Conservation (phyloP, 2,329 filamentous ascomycete genomes). For the Cadophora luteo-olivacea region DNA sequence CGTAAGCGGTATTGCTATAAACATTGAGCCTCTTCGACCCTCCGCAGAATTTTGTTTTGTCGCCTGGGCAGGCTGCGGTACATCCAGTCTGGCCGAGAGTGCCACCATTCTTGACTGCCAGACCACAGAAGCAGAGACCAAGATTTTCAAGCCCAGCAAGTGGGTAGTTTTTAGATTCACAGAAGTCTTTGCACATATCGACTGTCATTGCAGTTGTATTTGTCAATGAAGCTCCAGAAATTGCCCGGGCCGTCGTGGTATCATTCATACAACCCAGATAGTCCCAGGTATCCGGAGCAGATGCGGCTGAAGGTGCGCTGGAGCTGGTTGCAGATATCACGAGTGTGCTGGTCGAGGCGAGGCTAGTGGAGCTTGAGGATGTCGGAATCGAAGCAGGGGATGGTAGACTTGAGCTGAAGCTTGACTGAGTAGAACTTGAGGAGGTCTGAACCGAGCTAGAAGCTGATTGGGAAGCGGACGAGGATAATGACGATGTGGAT, state of each 20-base stretch:
- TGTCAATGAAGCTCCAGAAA: constrained; percentile 24
- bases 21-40: constrained; percentile 36
- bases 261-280: constrained; percentile 26
- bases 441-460: background rate
- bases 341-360: background rate
- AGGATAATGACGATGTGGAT: constrained; percentile 3
- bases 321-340: constrained; percentile 11
- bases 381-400: background rate
- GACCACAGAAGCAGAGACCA: constrained; percentile 41
- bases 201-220: constrained; percentile 24
- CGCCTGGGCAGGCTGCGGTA: constrained; percentile 32
- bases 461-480: background rate
- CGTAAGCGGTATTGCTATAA: constrained; percentile 24
- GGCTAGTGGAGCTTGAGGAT: background rate
- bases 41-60: constrained; percentile 42
- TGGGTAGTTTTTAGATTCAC: constrained; percentile 14
- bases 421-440: background rate
- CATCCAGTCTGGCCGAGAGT: constrained; percentile 23
- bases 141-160: constrained; percentile 20
- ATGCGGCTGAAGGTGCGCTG: background rate
- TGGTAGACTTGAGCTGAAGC: background rate
- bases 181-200: constrained; percentile 23
- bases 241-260: constrained; percentile 20
- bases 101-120: constrained; percentile 23
- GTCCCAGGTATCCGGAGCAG: constrained; percentile 16